Conservation (phyloP, 164 flowering plant genomes). For the Buxus sempervirens region DNA sequence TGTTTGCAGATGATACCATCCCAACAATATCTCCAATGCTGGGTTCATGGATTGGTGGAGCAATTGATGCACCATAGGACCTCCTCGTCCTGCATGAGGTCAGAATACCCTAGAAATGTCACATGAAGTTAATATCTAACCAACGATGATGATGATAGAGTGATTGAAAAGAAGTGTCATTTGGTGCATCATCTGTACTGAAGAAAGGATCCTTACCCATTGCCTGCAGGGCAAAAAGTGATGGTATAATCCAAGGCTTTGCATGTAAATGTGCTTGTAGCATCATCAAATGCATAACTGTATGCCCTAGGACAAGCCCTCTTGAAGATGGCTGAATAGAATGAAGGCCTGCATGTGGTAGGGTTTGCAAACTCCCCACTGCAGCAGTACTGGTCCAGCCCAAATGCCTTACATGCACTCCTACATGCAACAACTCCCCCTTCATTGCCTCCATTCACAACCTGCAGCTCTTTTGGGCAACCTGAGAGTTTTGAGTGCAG, state of each 20-base stretch:
- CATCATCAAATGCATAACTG: conserved; percentile 84
- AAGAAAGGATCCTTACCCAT: conserved; percentile 29
- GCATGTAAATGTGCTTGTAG: conserved; percentile 86
- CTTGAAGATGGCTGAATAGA: conserved; percentile 68
- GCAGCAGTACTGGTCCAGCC: conserved; percentile 79
- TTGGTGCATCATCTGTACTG: not conserved
- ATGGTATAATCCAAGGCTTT: conserved; percentile 61
- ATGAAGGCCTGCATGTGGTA: conserved; percentile 58
- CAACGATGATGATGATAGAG: too few species aligned
- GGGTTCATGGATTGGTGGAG: conserved; percentile 10
- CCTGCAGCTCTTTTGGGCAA: conserved; percentile 84
- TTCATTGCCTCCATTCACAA: conserved; percentile 30
- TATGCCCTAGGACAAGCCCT: conserved; percentile 81
- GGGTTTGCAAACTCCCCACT: conserved; percentile 76
- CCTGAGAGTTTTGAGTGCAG: conserved; percentile 31
- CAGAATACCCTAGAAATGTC: not conserved
- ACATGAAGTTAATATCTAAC: not conserved
- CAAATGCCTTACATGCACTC: conserved; percentile 84
- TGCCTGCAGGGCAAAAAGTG: conserved; percentile 58
- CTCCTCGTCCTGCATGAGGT: conserved; percentile 20
- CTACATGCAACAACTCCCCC: conserved; percentile 67
- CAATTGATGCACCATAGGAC: conserved; percentile 6
- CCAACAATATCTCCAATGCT: conserved; percentile 19
- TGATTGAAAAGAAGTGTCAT: not conserved
- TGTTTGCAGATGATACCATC: conserved; percentile 21